Percentiles rank a stretch among this genome's conserved stretches.
These are phyloP conservation scores for Solanum medicagineum DNA, from an alignment of 257 asterid species.

Conservation along the genomic window DNA sequence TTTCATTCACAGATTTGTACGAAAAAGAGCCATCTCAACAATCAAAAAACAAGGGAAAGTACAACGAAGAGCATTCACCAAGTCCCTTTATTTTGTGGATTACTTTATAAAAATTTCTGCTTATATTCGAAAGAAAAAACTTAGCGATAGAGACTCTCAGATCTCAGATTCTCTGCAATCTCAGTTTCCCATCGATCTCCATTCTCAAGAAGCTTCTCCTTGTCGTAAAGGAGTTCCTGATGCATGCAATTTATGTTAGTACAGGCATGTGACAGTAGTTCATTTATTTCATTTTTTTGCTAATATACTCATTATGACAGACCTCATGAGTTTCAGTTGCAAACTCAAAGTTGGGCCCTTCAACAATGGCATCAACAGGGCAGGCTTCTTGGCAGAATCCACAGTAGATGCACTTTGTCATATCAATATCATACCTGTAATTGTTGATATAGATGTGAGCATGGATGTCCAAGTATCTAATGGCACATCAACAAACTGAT, in stretches of 20 bases:
- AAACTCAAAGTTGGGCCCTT: constrained; percentile 91
- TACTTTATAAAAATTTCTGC: not conserved
- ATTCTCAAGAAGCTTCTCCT: constrained; percentile 90
- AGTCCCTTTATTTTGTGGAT: not conserved
- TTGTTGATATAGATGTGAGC: not conserved
- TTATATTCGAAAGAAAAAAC: not conserved
- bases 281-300: not conserved
- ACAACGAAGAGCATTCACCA: not conserved
- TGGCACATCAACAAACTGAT: not conserved
- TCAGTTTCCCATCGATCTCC: constrained; percentile 98
- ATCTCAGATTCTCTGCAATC: constrained; percentile 87
- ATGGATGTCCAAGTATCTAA: not conserved
- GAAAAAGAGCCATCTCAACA: not conserved
- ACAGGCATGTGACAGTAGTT: not conserved
- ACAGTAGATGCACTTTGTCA: constrained; percentile 97
- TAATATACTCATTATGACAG: not conserved
- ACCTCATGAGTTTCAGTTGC: constrained; percentile 98
- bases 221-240: constrained; percentile 88
- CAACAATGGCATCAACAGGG: constrained; percentile 97
- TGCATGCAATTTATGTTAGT: not conserved
- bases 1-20: not conserved
- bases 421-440: constrained; percentile 85
- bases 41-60: not conserved
- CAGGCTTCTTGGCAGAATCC: constrained; percentile 99
- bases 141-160: constrained; percentile 90